Conservation (phyloP, 805 yeast species). For the Metschnikowia picachoensis region DNA sequence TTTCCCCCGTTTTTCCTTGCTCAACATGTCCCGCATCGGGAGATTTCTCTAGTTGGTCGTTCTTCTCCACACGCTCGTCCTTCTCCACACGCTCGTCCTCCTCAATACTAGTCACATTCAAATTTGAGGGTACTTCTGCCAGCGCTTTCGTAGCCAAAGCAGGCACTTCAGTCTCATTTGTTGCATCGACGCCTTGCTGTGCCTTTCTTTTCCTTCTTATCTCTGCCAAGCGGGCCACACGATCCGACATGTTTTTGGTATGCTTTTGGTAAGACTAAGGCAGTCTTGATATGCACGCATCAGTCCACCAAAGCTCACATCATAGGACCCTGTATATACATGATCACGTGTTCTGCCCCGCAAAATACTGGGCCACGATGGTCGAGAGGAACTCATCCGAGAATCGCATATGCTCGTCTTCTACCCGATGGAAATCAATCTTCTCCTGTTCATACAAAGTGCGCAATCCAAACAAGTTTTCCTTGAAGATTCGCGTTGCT, state of each 20-base stretch:
- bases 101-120: too few relatives aligned
- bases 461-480: constrained; percentile 60
- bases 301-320: too few relatives aligned
- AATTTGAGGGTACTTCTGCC: too few relatives aligned
- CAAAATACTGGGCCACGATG: constrained; percentile 45
- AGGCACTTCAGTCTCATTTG: not conserved
- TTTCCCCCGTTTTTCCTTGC: not conserved
- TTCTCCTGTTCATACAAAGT: constrained; percentile 39
- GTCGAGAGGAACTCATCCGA: constrained; percentile 45
- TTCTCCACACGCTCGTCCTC: too few relatives aligned
- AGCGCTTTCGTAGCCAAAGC: too few relatives aligned
- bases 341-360: not conserved
- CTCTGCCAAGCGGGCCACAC: constrained; percentile 18
- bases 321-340: constrained; percentile 10
- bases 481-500: constrained; percentile 46
- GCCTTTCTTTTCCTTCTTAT: constrained; percentile 13
- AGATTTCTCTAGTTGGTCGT: not conserved
- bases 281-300: too few relatives aligned
- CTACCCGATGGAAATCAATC: constrained; percentile 47
- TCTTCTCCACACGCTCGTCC: not conserved
- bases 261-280: too few relatives aligned
- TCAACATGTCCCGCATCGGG: not conserved
- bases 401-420: constrained; percentile 66
- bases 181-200: not conserved
- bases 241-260: constrained; percentile 10